Base-by-base conservation (phyloP, 2,329 filamentous ascomycete genomes). In the Fusarium nurragi region DNA sequence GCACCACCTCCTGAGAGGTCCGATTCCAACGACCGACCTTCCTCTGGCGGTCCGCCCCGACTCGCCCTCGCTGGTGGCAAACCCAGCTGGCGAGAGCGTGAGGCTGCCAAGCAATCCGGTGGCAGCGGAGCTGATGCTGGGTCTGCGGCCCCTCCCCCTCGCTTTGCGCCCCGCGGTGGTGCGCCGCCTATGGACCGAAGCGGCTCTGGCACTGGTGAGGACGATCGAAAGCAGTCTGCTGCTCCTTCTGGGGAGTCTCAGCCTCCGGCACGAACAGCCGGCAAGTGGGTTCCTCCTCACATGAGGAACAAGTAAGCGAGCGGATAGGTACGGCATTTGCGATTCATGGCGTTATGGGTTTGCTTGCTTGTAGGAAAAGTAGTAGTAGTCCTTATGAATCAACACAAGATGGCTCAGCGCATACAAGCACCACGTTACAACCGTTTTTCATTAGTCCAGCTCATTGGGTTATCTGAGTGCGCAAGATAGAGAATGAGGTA, bases 71-170 rank as follows among this genome's bases (percentile, higher is more conserved):
- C 85, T 60, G 68, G 68, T 68, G 81, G 75, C 75, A 89, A 88
- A 79, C 82, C 87, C 52, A 86, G 84, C 71, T 93, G 90, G 91
- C 88, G 90, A 76, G 90, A 93, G 28, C 88, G 90, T 71, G 86
- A 92, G 77, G 87, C 86, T 47, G 79, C 81, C 60, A 83, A 71
- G 70, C 74, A 79, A 32, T 70, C 73, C 48, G 75, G 77, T 53
- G 73, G 76, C 30, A 70, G 76, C 12, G 71, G 74, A 44, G 70
- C 77, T 43, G 83, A 83, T 60, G 76, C 71, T 44, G 60, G 48
- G 39, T 55, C 60, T 44, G 61, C 60, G 28, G 48, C 69, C 28
- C 75, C 82, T 26, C 78, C 84, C 32, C 74, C 82, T 55, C 61
- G 74, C 44, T 76, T 79, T 74, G 57, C 69, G 36, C 65, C 76